Evolutionary conservation across 2,329 filamentous ascomycete genomes (phyloP), one percentile per base, ranked within the genome.

Genomic region (Capronia epimyces): DNA sequence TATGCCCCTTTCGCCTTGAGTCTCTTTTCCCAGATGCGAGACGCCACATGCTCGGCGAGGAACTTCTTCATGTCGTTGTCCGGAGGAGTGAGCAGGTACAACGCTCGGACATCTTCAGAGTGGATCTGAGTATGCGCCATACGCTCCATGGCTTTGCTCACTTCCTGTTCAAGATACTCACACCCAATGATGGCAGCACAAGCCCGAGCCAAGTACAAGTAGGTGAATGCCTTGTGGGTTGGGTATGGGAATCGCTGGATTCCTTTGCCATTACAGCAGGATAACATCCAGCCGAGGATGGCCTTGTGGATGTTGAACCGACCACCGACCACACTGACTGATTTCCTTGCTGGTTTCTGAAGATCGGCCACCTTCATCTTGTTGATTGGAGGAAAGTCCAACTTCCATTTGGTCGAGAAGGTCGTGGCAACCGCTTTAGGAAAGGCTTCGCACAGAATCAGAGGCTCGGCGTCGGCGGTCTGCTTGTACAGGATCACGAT

Each of bases 241-340:
- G 29, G 49, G 21, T 37, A 37, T n/a, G 47, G 41, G 15, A 50
- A 49, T 3, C 16, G 43, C 6, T 16, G 31, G 13, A 57, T 29
- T 2, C 58, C 58, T 22, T 36, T 44, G 2, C 58, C 53, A 9
- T 53, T 25, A 36, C 56, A 59, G 31, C 48, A 53, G 2, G 27
- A 34, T 15, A 59, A 15, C 58, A 60, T 60, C 58, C 58, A 60
- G 13, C 29, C 36, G 32, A 60, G 21, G 15, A 60, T 54, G 9
- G 50, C 31, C 15, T 42, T 43, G 50, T 57, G 50, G 9, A 51
- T 52, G 3, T 46, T 43, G 22, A 47, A n/a, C 12, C 42, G 40
- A 9, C 51, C 58, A 15, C 58, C 54, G 8, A 45, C 34, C 25
- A 58, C 43, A 3, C 25, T 43, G 20, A 55, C 32, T 12, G 43